Conservation (phyloP, 2,329 filamentous ascomycete genomes). For the Aspergillus flavus region DNA sequence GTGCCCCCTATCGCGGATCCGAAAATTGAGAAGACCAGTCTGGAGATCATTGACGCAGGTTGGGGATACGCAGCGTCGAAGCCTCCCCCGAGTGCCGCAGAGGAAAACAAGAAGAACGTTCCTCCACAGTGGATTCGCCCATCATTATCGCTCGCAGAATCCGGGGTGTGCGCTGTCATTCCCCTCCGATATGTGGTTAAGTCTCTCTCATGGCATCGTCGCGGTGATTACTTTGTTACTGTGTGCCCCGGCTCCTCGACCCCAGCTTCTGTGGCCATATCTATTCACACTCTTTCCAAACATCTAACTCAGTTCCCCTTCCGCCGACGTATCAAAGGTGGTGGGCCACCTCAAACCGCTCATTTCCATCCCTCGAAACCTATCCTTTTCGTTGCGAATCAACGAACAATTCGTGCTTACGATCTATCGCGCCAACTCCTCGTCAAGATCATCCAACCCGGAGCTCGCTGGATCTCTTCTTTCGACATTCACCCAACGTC, state of each 20-base stretch:
- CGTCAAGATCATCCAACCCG: slow-evolving; percentile 89
- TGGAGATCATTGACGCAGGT: slow-evolving; percentile 79
- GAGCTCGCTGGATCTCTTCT: slow-evolving; percentile 90
- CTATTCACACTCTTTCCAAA: slow-evolving; percentile 93
- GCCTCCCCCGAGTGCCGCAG: slow-evolving; percentile 53
- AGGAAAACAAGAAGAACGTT: slow-evolving; percentile 67
- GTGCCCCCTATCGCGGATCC: slow-evolving; percentile 73
- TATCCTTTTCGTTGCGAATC: slow-evolving; percentile 93
- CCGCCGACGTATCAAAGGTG: slow-evolving; percentile 68
- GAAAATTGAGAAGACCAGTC: slow-evolving; percentile 72
- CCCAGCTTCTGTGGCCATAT: slow-evolving; percentile 65
- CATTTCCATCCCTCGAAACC: slow-evolving; percentile 94
- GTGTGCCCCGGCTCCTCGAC: slow-evolving; percentile 70
- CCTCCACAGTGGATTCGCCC: slow-evolving; percentile 84
- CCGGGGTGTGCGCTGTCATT: slow-evolving; percentile 75
- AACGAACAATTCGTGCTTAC: slow-evolving; percentile 89
- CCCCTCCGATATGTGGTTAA: slow-evolving; percentile 82
- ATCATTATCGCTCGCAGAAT: slow-evolving; percentile 69
- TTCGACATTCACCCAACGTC: slow-evolving; percentile 92
- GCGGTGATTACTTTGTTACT: slow-evolving; percentile 91
- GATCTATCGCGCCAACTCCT: slow-evolving; percentile 90
- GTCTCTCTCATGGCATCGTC: slow-evolving; percentile 88
- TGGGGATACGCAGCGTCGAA: slow-evolving; percentile 82
- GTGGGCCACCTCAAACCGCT: slow-evolving; percentile 79
- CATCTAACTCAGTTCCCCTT: slow-evolving; percentile 95